Evolutionary conservation across 1,284 basidiomycete species (phyloP).

Genomic region (Boletellus dicymbophilus): DNA sequence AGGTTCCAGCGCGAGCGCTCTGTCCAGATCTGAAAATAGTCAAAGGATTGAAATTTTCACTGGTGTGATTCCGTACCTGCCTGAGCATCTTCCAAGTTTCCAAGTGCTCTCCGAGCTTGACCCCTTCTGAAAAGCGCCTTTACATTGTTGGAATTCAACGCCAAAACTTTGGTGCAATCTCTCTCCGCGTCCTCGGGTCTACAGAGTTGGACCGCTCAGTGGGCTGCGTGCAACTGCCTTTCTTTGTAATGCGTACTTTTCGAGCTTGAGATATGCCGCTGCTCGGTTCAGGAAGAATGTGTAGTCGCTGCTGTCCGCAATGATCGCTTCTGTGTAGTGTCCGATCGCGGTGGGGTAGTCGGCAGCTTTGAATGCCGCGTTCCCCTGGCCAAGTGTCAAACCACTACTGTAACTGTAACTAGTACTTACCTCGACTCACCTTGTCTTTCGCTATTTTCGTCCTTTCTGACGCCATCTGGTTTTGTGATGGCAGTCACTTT

Average conservation of each 20-base stretch:
- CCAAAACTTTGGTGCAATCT: conserved; percentile 64
- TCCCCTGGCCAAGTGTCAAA: conserved; percentile 48
- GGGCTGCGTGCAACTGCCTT: no score
- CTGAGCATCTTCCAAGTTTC: conserved; percentile 52
- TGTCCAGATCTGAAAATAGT: conserved; percentile 52
- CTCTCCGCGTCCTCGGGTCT: conserved; percentile 76
- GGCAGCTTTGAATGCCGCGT: conserved; percentile 55
- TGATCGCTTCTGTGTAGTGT: conserved; percentile 73
- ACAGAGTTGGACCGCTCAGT: not conserved
- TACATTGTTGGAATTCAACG: conserved; percentile 54
- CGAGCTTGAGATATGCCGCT: conserved; percentile 82
- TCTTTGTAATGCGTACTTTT: conserved; percentile 87
- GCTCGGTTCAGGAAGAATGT: conserved; percentile 79
- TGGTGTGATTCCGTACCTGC: conserved; percentile 46
- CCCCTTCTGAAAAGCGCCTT: conserved; percentile 75
- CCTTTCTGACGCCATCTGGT: conserved; percentile 35
- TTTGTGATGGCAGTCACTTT: conserved; percentile 7
- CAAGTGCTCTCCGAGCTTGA: conserved; percentile 60
- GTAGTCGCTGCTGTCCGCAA: conserved; percentile 61
- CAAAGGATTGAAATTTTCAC: conserved; percentile 6
- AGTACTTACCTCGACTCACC: conserved; percentile 6
- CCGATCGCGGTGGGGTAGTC: conserved; percentile 57
- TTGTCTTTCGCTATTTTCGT: conserved; percentile 35
- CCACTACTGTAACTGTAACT: not conserved
- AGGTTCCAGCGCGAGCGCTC: conserved; percentile 57